These are phyloP conservation scores for Athelia psychrophila DNA, from an alignment of 1,284 basidiomycete genomes.

Conservation along the genomic window DNA sequence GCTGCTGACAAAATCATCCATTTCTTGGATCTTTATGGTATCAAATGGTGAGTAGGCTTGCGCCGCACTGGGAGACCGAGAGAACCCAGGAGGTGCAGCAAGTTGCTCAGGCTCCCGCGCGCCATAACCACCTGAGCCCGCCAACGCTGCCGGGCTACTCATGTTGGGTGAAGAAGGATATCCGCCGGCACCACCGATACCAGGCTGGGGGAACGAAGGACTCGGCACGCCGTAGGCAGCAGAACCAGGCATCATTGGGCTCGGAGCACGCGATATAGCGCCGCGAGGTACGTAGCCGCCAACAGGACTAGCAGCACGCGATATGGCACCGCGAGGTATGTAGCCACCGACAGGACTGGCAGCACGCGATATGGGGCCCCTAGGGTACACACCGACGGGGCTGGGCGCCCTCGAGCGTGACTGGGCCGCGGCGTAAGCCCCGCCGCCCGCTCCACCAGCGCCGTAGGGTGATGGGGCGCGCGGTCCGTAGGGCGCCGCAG, in stretches of 20 bases:
- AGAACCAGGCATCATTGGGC: conserved; percentile 32
- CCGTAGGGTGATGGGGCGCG: too few species aligned
- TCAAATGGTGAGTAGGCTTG: conserved; percentile 69
- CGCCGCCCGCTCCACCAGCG: too few species aligned
- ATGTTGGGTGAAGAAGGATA: neutral
- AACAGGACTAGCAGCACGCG: conserved; percentile 31
- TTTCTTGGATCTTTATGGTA: conserved; percentile 64
- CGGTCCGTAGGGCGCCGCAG: conserved; percentile 21
- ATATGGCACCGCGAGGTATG: conserved; percentile 7
- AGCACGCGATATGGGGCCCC: conserved; percentile 15
- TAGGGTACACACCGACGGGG: conserved; percentile 8
- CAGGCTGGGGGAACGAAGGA: conserved; percentile 17
- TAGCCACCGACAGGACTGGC: conserved; percentile 29
- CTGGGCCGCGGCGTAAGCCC: too few species aligned
- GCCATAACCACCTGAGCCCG: conserved; percentile 19
- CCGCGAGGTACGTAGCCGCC: conserved; percentile 39
- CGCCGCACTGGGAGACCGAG: conserved; percentile 61
- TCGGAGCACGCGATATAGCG: conserved; percentile 44
- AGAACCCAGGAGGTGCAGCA: conserved; percentile 66
- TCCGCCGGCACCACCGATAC: conserved; percentile 6
- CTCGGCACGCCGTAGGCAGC: conserved; percentile 10
- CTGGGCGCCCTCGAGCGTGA: conserved; percentile 1
- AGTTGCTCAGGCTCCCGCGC: conserved; percentile 43
- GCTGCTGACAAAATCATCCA: conserved; percentile 62
- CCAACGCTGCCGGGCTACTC: conserved; percentile 5